These are phyloP conservation scores for Pestalotiopsis sp. DNA, from an alignment of 2,329 filamentous ascomycete genomes.

Conservation along the genomic window DNA sequence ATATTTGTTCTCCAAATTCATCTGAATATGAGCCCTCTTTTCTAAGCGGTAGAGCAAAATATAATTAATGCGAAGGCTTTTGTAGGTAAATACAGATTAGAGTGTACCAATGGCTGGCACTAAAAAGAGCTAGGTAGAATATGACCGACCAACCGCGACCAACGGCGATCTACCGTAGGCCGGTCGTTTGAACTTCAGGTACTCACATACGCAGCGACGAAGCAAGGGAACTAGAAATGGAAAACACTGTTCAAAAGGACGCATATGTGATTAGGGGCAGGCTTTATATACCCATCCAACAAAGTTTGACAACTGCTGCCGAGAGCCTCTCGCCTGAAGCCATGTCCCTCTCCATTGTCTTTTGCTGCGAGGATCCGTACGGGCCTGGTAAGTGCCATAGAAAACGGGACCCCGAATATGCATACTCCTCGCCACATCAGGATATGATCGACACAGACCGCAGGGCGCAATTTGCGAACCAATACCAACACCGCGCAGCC, in stretches of 20 bases:
- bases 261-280: too few species aligned
- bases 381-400: not conserved
- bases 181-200: too few species aligned
- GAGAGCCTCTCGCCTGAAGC: not conserved
- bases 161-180: too few species aligned
- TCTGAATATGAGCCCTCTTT: too few species aligned
- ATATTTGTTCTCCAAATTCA: too few species aligned
- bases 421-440: not conserved
- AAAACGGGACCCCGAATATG: not conserved
- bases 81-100: too few species aligned
- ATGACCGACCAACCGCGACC: too few species aligned
- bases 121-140: too few species aligned
- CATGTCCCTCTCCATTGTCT: not conserved
- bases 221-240: not conserved
- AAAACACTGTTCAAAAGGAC: not conserved
- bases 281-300: not conserved
- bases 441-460: not conserved
- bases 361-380: not conserved
- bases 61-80: too few species aligned
- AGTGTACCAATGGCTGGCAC: too few species aligned
- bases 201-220: not conserved
- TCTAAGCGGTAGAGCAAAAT: too few species aligned
- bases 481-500: not conserved
- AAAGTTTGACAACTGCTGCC: not conserved
- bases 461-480: not conserved